These are phyloP conservation scores for Poterioochromonas sp. DNA, from an alignment of 352 stramenopile genomes.

Conservation along the genomic window DNA sequence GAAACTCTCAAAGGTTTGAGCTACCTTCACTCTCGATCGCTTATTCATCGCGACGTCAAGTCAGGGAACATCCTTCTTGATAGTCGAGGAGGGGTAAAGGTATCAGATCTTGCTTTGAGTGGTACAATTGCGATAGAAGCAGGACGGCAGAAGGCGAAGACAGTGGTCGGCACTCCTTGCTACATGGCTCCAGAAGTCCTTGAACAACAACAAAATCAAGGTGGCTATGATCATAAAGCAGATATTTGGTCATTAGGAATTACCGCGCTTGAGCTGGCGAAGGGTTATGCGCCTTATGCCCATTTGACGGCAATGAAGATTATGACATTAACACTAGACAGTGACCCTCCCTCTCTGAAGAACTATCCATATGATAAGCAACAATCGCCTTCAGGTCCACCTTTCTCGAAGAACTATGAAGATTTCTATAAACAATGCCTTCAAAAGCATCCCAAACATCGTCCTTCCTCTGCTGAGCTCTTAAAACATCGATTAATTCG, in stretches of 20 bases:
- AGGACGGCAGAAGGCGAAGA: too few relatives aligned
- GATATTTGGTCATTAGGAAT: slow-evolving; percentile 55
- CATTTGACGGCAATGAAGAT: slow-evolving; percentile 69
- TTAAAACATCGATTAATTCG: not conserved
- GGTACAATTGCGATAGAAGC: too few relatives aligned
- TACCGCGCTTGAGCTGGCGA: slow-evolving; percentile 72
- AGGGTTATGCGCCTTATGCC: slow-evolving; percentile 65
- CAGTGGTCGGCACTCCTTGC: too few relatives aligned
- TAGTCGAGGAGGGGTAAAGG: slow-evolving; percentile 57
- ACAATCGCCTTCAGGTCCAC: not conserved
- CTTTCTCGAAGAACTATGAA: not conserved
- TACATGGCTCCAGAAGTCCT: slow-evolving; percentile 80
- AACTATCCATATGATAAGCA: not conserved
- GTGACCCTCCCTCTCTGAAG: not conserved
- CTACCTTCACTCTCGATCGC: slow-evolving; percentile 99
- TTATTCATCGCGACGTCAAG: slow-evolving; percentile 82
- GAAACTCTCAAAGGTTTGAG: slow-evolving; percentile 90
- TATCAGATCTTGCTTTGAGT: slow-evolving; percentile 28
- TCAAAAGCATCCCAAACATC: not conserved
- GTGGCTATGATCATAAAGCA: slow-evolving; percentile 59
- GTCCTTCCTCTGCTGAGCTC: not conserved
- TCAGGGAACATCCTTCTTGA: slow-evolving; percentile 80
- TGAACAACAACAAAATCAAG: slow-evolving; percentile 62
- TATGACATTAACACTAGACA: slow-evolving; percentile 36
- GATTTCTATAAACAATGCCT: not conserved